Conservation (phyloP, 129 eudicot species). For the Helianthus annuus region DNA sequence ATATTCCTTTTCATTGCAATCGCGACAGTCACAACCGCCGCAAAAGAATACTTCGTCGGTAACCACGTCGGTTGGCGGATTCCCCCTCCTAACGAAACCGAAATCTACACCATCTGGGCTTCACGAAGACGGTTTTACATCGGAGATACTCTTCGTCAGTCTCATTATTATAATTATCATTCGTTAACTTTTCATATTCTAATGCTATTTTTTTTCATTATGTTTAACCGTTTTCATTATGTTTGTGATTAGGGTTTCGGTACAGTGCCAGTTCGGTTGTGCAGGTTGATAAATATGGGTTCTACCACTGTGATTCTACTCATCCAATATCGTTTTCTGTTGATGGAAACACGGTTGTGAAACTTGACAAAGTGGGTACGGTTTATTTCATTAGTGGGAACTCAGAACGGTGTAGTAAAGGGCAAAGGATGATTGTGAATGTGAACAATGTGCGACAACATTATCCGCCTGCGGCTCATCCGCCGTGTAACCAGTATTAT, state of each 20-base stretch:
- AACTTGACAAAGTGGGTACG: conserved; percentile 30
- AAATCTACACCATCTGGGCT: conserved; percentile 44
- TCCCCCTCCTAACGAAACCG: conserved; percentile 35
- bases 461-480: background rate
- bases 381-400: conserved; percentile 37
- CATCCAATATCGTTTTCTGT: conserved; percentile 14
- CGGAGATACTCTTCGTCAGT: conserved; percentile 34
- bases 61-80: conserved; percentile 35
- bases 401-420: conserved; percentile 26
- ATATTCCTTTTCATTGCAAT: conserved; percentile 5
- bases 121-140: conserved; percentile 24
- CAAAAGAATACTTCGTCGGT: conserved; percentile 35
- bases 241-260: conserved; percentile 33
- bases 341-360: conserved; percentile 31
- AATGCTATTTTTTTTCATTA: background rate
- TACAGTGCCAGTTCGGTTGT: conserved; percentile 33
- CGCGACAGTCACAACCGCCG: conserved; percentile 1
- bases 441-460: conserved; percentile 13
- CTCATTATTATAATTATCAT: background rate
- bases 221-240: background rate
- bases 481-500: conserved; percentile 15
- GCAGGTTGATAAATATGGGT: conserved; percentile 22
- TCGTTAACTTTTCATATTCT: too few relatives aligned
- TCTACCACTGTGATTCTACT: conserved; percentile 27
- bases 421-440: conserved; percentile 27